Evolutionary conservation across 768 basidiomycete species (phyloP).

Genomic region (Clitopilus passeckerianus): DNA sequence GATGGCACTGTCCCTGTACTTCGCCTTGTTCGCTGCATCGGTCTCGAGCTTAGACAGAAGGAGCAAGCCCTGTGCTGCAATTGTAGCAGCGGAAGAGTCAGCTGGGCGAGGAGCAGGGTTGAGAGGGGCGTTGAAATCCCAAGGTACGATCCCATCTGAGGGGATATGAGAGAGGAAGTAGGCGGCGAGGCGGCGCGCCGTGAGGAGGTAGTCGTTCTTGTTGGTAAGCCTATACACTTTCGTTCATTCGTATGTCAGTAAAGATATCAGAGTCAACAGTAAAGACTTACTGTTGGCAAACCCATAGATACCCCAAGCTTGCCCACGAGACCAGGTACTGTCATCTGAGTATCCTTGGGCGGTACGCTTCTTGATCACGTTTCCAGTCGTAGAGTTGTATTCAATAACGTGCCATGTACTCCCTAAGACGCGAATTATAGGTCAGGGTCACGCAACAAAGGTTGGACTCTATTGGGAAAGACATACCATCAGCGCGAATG

Average conservation of each 20-base stretch:
- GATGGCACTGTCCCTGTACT: conserved; percentile 47
- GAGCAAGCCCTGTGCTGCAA: conserved; percentile 56
- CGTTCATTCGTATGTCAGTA: neutral
- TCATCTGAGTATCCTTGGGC: conserved; percentile 57
- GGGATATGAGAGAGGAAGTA: conserved; percentile 63
- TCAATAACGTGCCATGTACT: conserved; percentile 60
- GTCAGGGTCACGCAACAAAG: neutral
- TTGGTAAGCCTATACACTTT: conserved; percentile 58
- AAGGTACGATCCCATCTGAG: conserved; percentile 59
- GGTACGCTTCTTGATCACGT: conserved; percentile 51
- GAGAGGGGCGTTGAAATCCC: conserved; percentile 72
- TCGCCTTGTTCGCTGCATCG: conserved; percentile 22
- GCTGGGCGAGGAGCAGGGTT: conserved; percentile 49
- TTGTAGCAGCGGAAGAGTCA: conserved; percentile 67
- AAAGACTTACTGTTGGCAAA: conserved; percentile 57
- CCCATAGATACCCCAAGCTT: conserved; percentile 69
- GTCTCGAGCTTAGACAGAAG: conserved; percentile 44
- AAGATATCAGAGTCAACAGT: neutral
- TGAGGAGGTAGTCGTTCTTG: conserved; percentile 47
- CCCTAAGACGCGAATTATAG: conserved; percentile 20
- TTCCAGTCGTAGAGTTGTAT: conserved; percentile 62
- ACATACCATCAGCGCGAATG: conserved; percentile 55
- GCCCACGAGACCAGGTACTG: conserved; percentile 73
- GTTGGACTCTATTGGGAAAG: neutral
- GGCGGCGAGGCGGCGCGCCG: conserved; percentile 50